Evolutionary conservation across 495 filamentous ascomycete genomes (phyloP), one percentile per base, ranked within the genome.

Genomic region (Pseudevernia furfuracea): DNA sequence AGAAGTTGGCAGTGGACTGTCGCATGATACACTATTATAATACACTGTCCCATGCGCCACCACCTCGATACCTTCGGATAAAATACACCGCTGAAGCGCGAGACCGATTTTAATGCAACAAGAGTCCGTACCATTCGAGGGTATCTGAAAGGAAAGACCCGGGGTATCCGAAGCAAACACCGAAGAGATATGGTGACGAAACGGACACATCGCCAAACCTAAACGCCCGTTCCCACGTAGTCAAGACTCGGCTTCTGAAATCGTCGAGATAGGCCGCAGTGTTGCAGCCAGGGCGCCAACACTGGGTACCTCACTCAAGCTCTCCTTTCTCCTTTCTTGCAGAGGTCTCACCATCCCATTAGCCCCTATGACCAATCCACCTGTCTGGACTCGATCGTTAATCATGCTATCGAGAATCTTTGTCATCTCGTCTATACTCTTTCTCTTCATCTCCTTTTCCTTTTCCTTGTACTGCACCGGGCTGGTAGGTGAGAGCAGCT

Each of bases 401-500:
- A 96, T 94, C 92, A 96, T 96, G 74, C 94, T 89, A 67, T 96
- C 91, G 38, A 96, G 82, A 76, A 96, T 90, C 56, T 85, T 82
- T 61, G 89, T 94, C 82, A 96, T 89, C 73, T 96, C 91, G 67
- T 94, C 90, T 55, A 92, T 86, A 64, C 89, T 88, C 78, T 83
- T 87, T 36, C 82, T 82, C 64, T 85, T 81, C 62, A 79, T 82
- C n/a, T 73, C 72, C 34, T 72, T 68, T 11, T 77, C 68, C 39
- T 59, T 63, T 17, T 72, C 72, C 34, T 56, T 59, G 37, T 67
- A 39, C 61, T 63, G 52, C 21, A 34, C 30, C 4, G 52, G 25
- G 52, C 30, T 74, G 11, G 37, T 63, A 15, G 73, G 69, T 10
- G 70, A 72, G 59, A 70, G 63, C 8, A 71, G 59, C 48, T 69